Conservation (phyloP, 495 filamentous ascomycete genomes). For the Daldinia decipiens region DNA sequence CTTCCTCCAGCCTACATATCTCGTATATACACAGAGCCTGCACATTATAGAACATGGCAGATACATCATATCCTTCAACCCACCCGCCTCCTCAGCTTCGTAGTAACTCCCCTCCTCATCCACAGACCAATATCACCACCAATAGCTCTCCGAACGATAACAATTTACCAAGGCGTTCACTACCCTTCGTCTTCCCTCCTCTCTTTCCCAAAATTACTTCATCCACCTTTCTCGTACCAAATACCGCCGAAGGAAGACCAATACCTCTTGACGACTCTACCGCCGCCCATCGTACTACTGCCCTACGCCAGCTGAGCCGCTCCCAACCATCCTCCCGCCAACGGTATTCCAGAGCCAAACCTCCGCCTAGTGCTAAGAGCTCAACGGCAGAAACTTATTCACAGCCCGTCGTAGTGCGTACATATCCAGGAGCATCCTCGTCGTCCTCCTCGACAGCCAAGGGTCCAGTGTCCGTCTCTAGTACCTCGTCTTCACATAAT, state of each 20-base stretch:
- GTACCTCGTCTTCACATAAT: slow-evolving; percentile 13
- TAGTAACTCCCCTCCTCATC: slow-evolving; percentile 20
- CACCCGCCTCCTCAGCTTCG: slow-evolving; percentile 20
- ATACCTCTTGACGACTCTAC: slow-evolving; percentile 57
- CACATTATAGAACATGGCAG: slow-evolving; percentile 35
- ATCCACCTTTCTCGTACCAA: slow-evolving; percentile 56
- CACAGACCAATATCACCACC: background rate
- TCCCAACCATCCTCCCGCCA: slow-evolving; percentile 55
- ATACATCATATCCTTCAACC: slow-evolving; percentile 16
- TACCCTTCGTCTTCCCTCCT: slow-evolving; percentile 53
- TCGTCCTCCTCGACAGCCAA: slow-evolving; percentile 29
- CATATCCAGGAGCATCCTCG: slow-evolving; percentile 57
- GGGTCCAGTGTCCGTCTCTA: slow-evolving; percentile 25
- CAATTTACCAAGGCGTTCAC: slow-evolving; percentile 34
- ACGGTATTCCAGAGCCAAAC: slow-evolving; percentile 55
- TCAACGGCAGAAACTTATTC: slow-evolving; percentile 64
- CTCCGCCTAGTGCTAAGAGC: slow-evolving; percentile 45
- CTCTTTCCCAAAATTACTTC: slow-evolving; percentile 53
- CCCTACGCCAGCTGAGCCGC: slow-evolving; percentile 58
- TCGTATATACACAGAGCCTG: slow-evolving; percentile 19
- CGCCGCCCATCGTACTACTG: slow-evolving; percentile 53
- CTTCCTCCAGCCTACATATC: slow-evolving; percentile 13
- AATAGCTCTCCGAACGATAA: slow-evolving; percentile 10
- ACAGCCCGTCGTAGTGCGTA: slow-evolving; percentile 66
- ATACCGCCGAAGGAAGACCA: slow-evolving; percentile 57